A percentile compares a stretch with the other conserved stretches of the same genome.
Conservation (phyloP, 768 basidiomycete species). For the Boletus rex-veris region DNA sequence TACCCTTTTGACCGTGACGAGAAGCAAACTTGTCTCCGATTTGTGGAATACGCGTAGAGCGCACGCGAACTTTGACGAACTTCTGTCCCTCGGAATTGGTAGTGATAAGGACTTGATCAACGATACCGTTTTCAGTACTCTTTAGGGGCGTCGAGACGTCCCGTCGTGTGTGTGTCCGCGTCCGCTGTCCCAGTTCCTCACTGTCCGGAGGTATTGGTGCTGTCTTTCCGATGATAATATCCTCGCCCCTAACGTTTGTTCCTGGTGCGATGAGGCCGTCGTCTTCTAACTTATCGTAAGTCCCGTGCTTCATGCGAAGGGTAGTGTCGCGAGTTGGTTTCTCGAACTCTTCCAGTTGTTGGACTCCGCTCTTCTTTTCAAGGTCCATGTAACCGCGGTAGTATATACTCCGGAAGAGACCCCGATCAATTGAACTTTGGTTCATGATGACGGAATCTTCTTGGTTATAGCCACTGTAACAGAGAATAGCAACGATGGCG, state of each 20-base stretch:
- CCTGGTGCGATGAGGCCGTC: conserved; percentile 97
- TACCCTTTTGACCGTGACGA: conserved; percentile 99
- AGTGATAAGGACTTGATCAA: conserved; percentile 95
- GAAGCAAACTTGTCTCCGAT: conserved; percentile 99
- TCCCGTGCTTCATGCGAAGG: conserved; percentile 95
- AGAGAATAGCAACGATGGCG: conserved; percentile 95
- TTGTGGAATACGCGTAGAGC: conserved; percentile 95
- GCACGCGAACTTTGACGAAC: conserved; percentile 96
- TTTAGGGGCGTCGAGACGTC: conserved; percentile 98
- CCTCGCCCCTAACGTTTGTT: conserved; percentile 91
- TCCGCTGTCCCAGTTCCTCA: conserved; percentile 95
- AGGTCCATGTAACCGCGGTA: conserved; percentile 98
- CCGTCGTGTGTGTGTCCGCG: conserved; percentile 87
- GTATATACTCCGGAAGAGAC: conserved; percentile 97
- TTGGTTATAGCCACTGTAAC: conserved; percentile 99
- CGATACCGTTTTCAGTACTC: conserved; percentile 95
- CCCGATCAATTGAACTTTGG: conserved; percentile 96
- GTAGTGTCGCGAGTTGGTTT: conserved; percentile 93
- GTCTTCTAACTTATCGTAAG: conserved; percentile 96
- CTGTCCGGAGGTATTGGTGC: conserved; percentile 95
- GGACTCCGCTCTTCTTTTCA: conserved; percentile 93
- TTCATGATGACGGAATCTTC: conserved; percentile 99
- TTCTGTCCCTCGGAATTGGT: conserved; percentile 96
- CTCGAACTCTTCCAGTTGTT: conserved; percentile 93
- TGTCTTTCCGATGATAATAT: conserved; percentile 99